phyloP scores from a whole-genome alignment of 1,284 basidiomycete genomes.

The Coniophora puteana region DNA sequence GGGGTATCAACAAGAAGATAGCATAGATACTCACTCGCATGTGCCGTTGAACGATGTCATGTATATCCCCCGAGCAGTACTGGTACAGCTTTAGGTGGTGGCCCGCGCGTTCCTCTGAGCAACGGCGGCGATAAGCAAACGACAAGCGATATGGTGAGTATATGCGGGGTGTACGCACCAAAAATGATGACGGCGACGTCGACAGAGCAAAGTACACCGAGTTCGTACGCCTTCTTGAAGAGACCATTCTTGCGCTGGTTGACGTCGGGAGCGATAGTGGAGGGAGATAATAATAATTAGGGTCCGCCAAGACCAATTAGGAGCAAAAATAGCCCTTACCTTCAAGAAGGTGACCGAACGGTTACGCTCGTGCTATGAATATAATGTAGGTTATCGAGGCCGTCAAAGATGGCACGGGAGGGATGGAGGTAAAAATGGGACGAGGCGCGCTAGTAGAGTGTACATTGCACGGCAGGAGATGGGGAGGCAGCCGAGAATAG shows the following conservation, averaged over 20 bases:
- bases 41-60: constrained; percentile 48
- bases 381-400: constrained; percentile 16
- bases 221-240: constrained; percentile 90
- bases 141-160: constrained; percentile 1
- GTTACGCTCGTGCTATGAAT: constrained; percentile 81
- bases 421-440: constrained; percentile 24
- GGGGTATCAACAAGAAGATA: background rate
- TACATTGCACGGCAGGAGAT: constrained; percentile 11
- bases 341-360: constrained; percentile 90
- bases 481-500: constrained; percentile 25
- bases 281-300: constrained; percentile 35
- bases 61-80: constrained; percentile 55
- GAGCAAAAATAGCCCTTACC: constrained; percentile 58
- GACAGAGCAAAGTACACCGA: constrained; percentile 68
- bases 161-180: constrained; percentile 30
- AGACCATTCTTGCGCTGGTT: constrained; percentile 79
- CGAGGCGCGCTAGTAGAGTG: constrained; percentile 9
- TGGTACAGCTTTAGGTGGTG: constrained; percentile 61
- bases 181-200: constrained; percentile 62
- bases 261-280: constrained; percentile 22
- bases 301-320: constrained; percentile 42
- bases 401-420: constrained; percentile 28
- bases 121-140: constrained; percentile 22
- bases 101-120: constrained; percentile 47
- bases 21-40: constrained; percentile 33